These are phyloP conservation scores for Phialophora chinensis DNA, from an alignment of 2,329 filamentous ascomycete species.

Conservation along the genomic window DNA sequence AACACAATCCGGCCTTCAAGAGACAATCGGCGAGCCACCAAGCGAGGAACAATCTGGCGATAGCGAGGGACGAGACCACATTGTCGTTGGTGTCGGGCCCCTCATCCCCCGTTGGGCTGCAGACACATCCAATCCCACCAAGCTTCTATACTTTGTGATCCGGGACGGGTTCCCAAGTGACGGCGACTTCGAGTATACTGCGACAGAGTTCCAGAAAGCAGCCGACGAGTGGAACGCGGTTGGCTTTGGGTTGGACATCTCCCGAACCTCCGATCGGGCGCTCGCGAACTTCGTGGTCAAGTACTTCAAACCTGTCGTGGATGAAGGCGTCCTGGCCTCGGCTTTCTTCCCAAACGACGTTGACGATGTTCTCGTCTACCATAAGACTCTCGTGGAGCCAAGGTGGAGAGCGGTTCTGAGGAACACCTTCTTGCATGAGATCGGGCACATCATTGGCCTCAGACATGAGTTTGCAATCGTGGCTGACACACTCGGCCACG, in stretches of 20 bases:
- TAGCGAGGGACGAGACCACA: neutral
- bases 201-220: neutral
- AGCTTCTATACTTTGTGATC: neutral
- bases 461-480: neutral
- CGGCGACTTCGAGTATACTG: neutral
- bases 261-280: neutral
- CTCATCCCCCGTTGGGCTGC: neutral
- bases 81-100: neutral
- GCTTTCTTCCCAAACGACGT: slow-evolving; percentile 4
- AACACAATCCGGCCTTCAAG: neutral
- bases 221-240: neutral
- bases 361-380: neutral
- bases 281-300: neutral
- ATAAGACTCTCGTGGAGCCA: neutral
- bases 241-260: neutral
- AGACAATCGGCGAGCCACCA: neutral
- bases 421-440: slow-evolving; percentile 2
- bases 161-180: neutral
- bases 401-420: neutral
- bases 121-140: neutral
- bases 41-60: neutral
- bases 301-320: neutral
- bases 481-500: neutral
- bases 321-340: neutral
- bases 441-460: slow-evolving; percentile 2